Evolutionary conservation across 1,139 yeast species (phyloP), one percentile per base, ranked within the genome.

Genomic region (Suhomyces bokatorum): DNA sequence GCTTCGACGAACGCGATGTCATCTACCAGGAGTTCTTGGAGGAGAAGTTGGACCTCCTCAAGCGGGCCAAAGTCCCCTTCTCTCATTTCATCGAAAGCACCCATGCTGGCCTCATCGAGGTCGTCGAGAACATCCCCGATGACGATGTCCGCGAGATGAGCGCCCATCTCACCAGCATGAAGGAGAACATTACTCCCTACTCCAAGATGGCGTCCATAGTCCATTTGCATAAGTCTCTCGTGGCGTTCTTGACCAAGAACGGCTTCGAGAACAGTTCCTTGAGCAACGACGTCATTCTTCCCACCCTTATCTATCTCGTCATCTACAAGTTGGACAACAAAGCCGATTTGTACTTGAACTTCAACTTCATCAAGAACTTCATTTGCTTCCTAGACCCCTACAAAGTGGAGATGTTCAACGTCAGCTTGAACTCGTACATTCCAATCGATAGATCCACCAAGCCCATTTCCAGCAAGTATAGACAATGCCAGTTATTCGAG

Each of bases 241-340:
- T 69, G 32, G 44, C 49, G 20, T 45, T 69, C 32, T 58, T 66
- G 40, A 35, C 52, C 12, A 43, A 41, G 6, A 39, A 47, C 17
- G 58, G 56, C n/a, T 52, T 54, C 42, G 49, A 51, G 24, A 49
- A 51, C 16, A 46, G 40, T 17, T 54, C 64, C 34, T 63, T 73
- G 37, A 70, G 64, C 54, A 73, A 71, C 53, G 78, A 73, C 48
- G 52, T 70, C 20, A 55, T 73, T 35, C 60, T 73, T 32, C 78
- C 78, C 2, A 55, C 69, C 2, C 59, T 73, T 45, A 73, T 73
- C 26, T 70, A 68, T 50, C 55, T 70, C 41, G 53, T 71, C 28
- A 62, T 73, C 20, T 61, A 67, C 48, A 55, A 47, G 46, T 52
- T 47, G 53, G 56, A 39, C 35, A 55, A 34, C 43, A 46, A 49